These are phyloP conservation scores for Rutstroemia sp. DNA, from an alignment of 2,329 filamentous ascomycete genomes.

Conservation along the genomic window DNA sequence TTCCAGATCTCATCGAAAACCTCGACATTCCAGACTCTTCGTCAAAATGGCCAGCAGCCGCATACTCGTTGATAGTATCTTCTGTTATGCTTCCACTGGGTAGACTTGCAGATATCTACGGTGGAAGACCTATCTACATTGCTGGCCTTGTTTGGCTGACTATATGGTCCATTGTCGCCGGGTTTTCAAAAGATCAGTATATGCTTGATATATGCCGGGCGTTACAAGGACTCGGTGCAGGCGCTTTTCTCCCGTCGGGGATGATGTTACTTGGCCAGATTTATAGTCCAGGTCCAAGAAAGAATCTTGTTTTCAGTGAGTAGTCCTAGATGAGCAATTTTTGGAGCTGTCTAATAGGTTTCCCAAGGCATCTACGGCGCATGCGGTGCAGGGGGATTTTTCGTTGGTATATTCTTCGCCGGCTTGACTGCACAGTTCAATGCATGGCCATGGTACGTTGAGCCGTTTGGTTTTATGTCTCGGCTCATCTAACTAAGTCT, in stretches of 20 bases:
- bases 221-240: constrained; percentile 62
- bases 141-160: constrained; percentile 53
- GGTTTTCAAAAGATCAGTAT: constrained; percentile 57
- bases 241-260: constrained; percentile 59
- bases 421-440: constrained; percentile 52
- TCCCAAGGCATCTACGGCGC: constrained; percentile 6
- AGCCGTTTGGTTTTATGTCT: neutral
- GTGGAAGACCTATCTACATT: constrained; percentile 50
- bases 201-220: constrained; percentile 67
- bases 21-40: constrained; percentile 53
- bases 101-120: constrained; percentile 51
- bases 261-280: constrained; percentile 54
- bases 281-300: constrained; percentile 57
- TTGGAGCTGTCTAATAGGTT: neutral
- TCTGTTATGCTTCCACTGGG: constrained; percentile 53
- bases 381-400: constrained; percentile 6
- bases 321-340: neutral
- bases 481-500: neutral
- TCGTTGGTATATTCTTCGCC: constrained; percentile 59
- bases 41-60: constrained; percentile 53
- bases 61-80: constrained; percentile 46
- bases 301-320: constrained; percentile 49
- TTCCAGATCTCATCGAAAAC: constrained; percentile 53
- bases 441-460: constrained; percentile 52
- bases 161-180: constrained; percentile 58